These are phyloP conservation scores for Ascochyta rabiei DNA, from an alignment of 2,329 filamentous ascomycete genomes.

Conservation along the genomic window DNA sequence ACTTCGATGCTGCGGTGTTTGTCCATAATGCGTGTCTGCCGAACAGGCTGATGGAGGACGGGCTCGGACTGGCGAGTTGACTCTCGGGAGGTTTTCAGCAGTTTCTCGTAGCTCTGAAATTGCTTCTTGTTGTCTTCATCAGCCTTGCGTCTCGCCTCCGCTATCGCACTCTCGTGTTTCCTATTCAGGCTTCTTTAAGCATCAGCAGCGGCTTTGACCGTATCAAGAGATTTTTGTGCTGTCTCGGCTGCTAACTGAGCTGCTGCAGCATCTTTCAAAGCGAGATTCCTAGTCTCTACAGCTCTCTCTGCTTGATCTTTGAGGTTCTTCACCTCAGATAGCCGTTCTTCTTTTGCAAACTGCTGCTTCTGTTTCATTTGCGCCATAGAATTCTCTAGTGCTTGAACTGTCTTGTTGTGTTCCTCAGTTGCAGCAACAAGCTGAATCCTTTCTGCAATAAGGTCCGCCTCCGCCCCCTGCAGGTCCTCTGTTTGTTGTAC, in stretches of 20 bases:
- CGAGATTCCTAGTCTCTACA: not conserved
- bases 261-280: not conserved
- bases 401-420: not conserved
- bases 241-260: not conserved
- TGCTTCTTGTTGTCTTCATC: not conserved
- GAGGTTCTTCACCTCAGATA: not conserved
- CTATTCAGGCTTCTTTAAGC: not conserved
- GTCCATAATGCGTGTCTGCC: conserved; percentile 20
- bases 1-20: conserved; percentile 27
- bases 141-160: not conserved
- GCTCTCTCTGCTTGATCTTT: not conserved
- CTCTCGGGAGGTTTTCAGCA: not conserved
- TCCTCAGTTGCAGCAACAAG: not conserved
- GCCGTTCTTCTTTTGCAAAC: not conserved
- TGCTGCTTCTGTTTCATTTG: not conserved
- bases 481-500: not conserved
- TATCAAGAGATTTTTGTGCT: not conserved
- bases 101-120: not conserved
- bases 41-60: not conserved
- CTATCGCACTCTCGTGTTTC: not conserved
- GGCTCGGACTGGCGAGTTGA: not conserved
- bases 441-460: not conserved
- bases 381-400: not conserved
- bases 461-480: not conserved
- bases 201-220: not conserved